Conservation (phyloP, 441 rosid species). For the Brassica hybrid region DNA sequence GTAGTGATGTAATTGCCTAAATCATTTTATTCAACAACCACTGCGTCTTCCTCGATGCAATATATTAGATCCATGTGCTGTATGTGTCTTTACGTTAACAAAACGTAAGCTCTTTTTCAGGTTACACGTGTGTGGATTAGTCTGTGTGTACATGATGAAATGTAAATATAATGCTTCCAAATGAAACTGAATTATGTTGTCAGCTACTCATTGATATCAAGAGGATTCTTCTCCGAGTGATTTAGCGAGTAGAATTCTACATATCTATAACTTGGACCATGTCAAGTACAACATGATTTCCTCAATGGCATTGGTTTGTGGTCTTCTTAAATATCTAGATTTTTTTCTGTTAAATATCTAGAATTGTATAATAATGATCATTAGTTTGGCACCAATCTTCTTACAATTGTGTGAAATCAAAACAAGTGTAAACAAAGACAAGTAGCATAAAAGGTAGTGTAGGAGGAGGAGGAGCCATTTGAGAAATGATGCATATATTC, state of each 20-base stretch:
- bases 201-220: not conserved
- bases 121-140: constrained; percentile 17
- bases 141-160: not conserved
- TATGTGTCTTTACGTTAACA: constrained; percentile 24
- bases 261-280: constrained; percentile 2
- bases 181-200: constrained; percentile 4
- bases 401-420: not conserved
- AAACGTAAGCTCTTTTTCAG: constrained; percentile 2
- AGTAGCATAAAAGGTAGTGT: not conserved
- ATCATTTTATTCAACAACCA: constrained; percentile 26
- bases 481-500: constrained; percentile 5
- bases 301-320: not conserved
- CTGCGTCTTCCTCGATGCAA: constrained; percentile 9
- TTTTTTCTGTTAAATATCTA: not conserved
- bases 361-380: not conserved
- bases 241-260: not conserved
- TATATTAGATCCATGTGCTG: constrained; percentile 10
- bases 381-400: not conserved
- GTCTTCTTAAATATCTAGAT: not conserved
- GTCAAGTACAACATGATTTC: not conserved
- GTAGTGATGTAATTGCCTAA: constrained; percentile 17
- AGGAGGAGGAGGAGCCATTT: constrained; percentile 16
- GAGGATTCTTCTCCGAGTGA: not conserved
- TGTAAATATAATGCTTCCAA: constrained; percentile 8
- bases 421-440: not conserved